Evolutionary conservation across 2,329 filamentous ascomycete species (phyloP), one percentile per base, ranked within the genome.

Genomic region (Blastomyces parvus): DNA sequence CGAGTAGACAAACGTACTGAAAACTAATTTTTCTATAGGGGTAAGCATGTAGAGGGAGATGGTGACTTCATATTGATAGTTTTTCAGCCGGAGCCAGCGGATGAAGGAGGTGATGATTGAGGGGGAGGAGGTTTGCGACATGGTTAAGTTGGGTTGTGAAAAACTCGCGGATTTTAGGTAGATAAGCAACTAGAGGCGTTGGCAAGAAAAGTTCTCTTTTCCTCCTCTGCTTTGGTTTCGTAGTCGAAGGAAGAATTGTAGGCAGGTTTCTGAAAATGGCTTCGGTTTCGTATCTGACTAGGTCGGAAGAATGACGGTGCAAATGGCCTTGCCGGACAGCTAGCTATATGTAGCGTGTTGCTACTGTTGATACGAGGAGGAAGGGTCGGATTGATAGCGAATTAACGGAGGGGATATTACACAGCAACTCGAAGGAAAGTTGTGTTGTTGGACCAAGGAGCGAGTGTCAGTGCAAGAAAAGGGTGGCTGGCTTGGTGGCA

Each of bases 31-130:
- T 81, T 99, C 94, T 61, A 89, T 91, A 1, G 91, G 89, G 46
- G 92, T 97, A 70, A 97, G 88, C 89, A 99, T 97, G 83, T 99
- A 97, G 33, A 97, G 84, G 65, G 89, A 88, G 78, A 95, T 94
- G 14, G 93, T 97, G 75, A 97, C 93, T 80, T 99, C 94, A 75
- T 97, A 91, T 81, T 97, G 94, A 82, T 97, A 97, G 75, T 92
- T 87, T 83, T 99, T 99, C 77, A 92, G 85, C 77, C 91, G 87
- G 69, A 97, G 83, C 91, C 92, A 97, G 76, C 88, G 87, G 68
- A 90, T 84, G 70, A 95, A 74, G 40, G 78, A 77, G 33, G 81
- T 79, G 13, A 83, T 77, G 65, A 73, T 60, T 68, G 66, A 74
- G 48, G 71, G 73, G 74, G 65, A 75, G 68, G 60, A 71, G 5